Base-by-base conservation (phyloP, 2,329 filamentous ascomycete species). In the Clonostachys solani region DNA sequence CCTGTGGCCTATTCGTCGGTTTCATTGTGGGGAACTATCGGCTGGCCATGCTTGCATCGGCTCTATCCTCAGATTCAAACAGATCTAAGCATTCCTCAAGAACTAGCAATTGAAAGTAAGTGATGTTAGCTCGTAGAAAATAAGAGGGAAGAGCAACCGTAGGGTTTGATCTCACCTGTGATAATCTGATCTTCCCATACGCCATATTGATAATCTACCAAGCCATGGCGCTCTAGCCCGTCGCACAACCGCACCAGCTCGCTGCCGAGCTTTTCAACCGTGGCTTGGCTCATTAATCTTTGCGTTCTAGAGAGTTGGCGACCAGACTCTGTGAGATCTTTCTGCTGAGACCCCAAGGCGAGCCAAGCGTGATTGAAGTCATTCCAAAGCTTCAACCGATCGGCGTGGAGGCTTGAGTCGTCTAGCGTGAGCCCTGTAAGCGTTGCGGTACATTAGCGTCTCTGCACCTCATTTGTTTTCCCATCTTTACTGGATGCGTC, bases 141-240 rank as follows among this genome's bases (percentile, higher is more conserved):
- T 23, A 19, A 15, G 40, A 44, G 16, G 15, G 23, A 35, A 12
- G 6, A 29, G 7, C 6, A 13, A 37, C 7, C 43, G 33, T 10
- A 18, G 18, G 35, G 23, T 45, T 49, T 36, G 6, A 36, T 77
- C 88, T 68, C 74, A 96, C 92, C 78, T 49, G 81, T 80, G 56
- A 94, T 81, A 56, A 97, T 96, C 60, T 89, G 84, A 62, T 97
- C 92, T 67, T 97, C 94, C 81, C 90, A 95, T 23, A 97, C 89
- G 9, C 94, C 94, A 71, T 96, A 95, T 60, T 97, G 87, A 64
- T 97, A 99, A 69, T 99, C 94, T 12, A 99, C 90, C 43, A 99
- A 72, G n/a, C 94, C 94, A 61, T 95, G 86, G 55, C 87, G 85
- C 66, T 97, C 92, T 52, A 97, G 80, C 44, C 81, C 81, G 62